Evolutionary conservation across 768 basidiomycete genomes (phyloP).

Genomic region (Russula griseocarnosa): DNA sequence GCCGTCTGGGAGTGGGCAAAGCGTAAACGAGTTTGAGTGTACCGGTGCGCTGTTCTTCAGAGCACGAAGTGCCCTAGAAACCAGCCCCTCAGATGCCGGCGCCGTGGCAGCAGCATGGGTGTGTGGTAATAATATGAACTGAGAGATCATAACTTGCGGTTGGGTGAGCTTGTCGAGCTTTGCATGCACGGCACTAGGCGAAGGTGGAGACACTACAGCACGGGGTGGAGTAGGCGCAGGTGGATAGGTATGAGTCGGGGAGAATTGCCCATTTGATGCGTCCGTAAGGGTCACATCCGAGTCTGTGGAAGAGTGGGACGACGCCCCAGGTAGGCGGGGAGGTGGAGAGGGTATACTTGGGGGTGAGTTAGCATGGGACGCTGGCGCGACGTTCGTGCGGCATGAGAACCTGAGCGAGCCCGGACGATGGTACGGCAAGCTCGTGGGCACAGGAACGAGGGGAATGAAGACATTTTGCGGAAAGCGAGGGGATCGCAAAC

Average conservation of each 20-base stretch:
- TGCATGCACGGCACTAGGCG: slow-evolving; percentile 33
- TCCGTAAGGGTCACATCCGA: slow-evolving; percentile 35
- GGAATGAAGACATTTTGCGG: slow-evolving; percentile 46
- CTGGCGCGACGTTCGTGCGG: slow-evolving; percentile 32
- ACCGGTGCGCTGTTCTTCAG: slow-evolving; percentile 24
- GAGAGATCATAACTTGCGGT: slow-evolving; percentile 26
- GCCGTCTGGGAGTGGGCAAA: slow-evolving; percentile 23
- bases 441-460: slow-evolving; percentile 35
- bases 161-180: slow-evolving; percentile 33
- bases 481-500: slow-evolving; percentile 65
- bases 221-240: slow-evolving; percentile 35
- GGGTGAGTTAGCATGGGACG: not conserved
- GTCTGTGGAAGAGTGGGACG: slow-evolving; percentile 29
- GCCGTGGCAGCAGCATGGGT: slow-evolving; percentile 29
- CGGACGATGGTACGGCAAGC: slow-evolving; percentile 34
- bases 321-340: slow-evolving; percentile 11
- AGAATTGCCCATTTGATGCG: slow-evolving; percentile 21
- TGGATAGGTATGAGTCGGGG: slow-evolving; percentile 38
- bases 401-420: slow-evolving; percentile 39
- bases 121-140: slow-evolving; percentile 37
- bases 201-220: slow-evolving; percentile 32
- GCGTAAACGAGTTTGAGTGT: slow-evolving; percentile 25
- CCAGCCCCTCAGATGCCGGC: slow-evolving; percentile 27
- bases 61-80: slow-evolving; percentile 33
- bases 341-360: slow-evolving; percentile 8